These are phyloP conservation scores for Platanthera zijinensis DNA, from an alignment of 106 monocot species.

Conservation along the genomic window DNA sequence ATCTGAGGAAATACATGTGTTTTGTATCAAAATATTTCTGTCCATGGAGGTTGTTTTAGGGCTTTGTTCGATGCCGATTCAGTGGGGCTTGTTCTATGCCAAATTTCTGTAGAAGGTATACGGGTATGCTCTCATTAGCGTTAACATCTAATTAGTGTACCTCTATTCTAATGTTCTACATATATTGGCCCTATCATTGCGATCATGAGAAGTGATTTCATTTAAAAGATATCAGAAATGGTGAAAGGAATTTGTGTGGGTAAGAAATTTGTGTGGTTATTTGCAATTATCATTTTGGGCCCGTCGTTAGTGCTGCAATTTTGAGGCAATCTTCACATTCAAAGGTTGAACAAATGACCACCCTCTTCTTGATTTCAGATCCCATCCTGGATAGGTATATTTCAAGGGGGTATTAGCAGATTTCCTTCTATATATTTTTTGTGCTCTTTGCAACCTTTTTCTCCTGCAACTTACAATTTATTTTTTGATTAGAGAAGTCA, in stretches of 20 bases:
- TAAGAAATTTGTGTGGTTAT: constrained; percentile 1
- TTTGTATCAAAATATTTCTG: background rate
- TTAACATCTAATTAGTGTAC: background rate
- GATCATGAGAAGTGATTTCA: background rate
- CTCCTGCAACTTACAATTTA: constrained; percentile 31
- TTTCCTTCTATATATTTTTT: constrained; percentile 13
- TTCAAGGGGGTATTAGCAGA: constrained; percentile 30
- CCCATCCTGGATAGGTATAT: constrained; percentile 14
- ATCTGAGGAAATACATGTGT: background rate
- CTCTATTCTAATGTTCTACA: background rate
- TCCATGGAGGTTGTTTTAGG: background rate
- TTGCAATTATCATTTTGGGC: background rate
- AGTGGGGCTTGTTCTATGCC: background rate
- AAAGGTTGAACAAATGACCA: background rate
- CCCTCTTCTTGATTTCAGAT: constrained; percentile 9
- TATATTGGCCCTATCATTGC: background rate
- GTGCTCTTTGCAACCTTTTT: constrained; percentile 11
- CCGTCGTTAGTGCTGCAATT: constrained; percentile 3
- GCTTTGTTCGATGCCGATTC: background rate
- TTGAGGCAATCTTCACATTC: background rate
- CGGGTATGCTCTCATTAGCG: background rate
- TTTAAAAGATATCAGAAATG: background rate
- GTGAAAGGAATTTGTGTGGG: background rate
- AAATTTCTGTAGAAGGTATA: constrained; percentile 4
- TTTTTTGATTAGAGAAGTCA: constrained; percentile 28